Evolutionary conservation across 2,329 filamentous ascomycete species (phyloP).

Genomic region (Pestalotiopsis sp.): DNA sequence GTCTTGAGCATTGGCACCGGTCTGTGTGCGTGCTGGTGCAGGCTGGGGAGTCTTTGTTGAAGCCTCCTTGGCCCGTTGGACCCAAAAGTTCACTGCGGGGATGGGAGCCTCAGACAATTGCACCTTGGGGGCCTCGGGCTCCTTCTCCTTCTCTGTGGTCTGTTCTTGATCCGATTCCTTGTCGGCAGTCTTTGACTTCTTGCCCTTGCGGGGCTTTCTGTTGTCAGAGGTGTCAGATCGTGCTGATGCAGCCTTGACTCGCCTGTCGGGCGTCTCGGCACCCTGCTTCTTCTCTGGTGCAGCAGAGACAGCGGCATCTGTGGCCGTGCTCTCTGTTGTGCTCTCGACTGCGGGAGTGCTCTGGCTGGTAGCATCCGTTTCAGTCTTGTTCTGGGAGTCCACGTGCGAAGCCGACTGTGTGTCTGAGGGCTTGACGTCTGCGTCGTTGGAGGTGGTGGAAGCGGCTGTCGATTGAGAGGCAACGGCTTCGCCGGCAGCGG

Average conservation of each 20-base stretch:
- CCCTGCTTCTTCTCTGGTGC: conserved; percentile 20
- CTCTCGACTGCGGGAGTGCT: neutral
- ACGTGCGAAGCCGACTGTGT: conserved; percentile 25
- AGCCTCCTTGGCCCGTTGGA: conserved; percentile 53
- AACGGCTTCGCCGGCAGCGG: conserved; percentile 34
- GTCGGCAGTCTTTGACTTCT: conserved; percentile 57
- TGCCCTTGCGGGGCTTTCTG: conserved; percentile 64
- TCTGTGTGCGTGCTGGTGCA: neutral
- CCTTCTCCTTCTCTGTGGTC: conserved; percentile 57
- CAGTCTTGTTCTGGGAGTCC: conserved; percentile 2
- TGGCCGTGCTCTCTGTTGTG: conserved; percentile 1
- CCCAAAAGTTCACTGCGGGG: conserved; percentile 87
- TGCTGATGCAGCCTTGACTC: conserved; percentile 58
- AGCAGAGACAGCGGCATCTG: conserved; percentile 18
- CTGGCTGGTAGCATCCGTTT: neutral
- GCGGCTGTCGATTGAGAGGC: conserved; percentile 34
- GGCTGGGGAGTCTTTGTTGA: conserved; percentile 1
- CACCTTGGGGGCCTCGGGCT: conserved; percentile 59
- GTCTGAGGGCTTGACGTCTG: conserved; percentile 29
- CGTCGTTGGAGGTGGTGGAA: conserved; percentile 37
- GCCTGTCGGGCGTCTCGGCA: conserved; percentile 36
- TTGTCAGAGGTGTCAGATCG: conserved; percentile 70
- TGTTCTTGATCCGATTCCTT: conserved; percentile 57
- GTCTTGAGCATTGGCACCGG: conserved; percentile 15
- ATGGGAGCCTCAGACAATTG: conserved; percentile 79